Percentiles rank a stretch among this genome's conserved stretches.
Conservation (phyloP, 768 basidiomycete species). For the Russula dissimulans region DNA sequence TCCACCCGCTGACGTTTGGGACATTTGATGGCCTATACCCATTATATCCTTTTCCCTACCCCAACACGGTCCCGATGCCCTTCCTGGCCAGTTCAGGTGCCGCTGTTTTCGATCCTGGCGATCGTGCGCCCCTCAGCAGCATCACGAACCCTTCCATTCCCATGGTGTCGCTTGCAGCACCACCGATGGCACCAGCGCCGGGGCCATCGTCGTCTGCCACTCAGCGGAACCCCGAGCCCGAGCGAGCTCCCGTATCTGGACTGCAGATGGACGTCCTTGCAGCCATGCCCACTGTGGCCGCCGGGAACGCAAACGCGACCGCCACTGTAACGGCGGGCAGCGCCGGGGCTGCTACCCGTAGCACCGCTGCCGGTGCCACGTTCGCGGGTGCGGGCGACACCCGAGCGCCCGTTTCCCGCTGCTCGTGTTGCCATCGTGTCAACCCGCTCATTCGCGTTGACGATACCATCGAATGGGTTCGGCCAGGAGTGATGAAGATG, state of each 20-base stretch:
- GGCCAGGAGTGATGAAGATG: constrained; percentile 10
- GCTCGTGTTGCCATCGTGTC: not conserved
- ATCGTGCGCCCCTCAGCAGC: not conserved
- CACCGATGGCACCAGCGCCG: not conserved
- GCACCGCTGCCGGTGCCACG: not conserved
- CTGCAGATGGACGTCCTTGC: not conserved
- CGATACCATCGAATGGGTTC: constrained; percentile 2
- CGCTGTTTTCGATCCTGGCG: not conserved
- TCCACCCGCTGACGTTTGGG: too few species aligned
- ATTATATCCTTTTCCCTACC: not conserved
- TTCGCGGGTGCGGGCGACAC: too few species aligned
- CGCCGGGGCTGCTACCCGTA: not conserved
- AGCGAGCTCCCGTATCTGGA: not conserved
- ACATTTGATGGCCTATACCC: not conserved
- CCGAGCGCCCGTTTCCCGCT: not conserved
- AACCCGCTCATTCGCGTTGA: not conserved
- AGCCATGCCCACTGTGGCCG: not conserved
- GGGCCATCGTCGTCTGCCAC: not conserved
- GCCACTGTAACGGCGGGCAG: not conserved
- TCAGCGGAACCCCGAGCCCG: not conserved
- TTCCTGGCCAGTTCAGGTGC: not conserved
- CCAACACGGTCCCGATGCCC: not conserved
- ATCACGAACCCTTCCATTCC: not conserved
- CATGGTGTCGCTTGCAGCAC: not conserved
- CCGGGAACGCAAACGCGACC: not conserved